Evolutionary conservation across 176 grass and related monocot species (phyloP).

Genomic region (Themeda triandra): DNA sequence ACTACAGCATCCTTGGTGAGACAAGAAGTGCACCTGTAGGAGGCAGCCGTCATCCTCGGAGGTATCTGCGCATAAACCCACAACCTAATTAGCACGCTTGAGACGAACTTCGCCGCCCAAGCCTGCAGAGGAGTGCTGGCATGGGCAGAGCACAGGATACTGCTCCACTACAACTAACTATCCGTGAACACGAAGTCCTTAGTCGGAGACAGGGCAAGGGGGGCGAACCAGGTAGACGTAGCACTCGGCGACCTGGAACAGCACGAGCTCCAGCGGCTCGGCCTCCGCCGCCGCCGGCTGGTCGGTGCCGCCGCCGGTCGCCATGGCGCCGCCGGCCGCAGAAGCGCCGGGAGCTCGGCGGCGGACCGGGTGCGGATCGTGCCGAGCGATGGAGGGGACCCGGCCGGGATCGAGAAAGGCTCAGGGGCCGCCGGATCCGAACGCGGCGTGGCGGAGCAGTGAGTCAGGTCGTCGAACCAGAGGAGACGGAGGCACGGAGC

Average conservation of each 20-base stretch:
- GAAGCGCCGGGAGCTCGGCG: background rate
- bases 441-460: background rate
- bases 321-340: constrained; percentile 38
- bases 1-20: background rate
- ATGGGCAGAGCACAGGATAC: background rate
- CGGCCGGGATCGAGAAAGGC: background rate
- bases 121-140: background rate
- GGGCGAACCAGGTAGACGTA: constrained; percentile 91
- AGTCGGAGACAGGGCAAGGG: background rate
- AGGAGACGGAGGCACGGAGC: background rate
- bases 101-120: background rate
- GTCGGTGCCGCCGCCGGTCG: constrained; percentile 27
- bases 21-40: constrained; percentile 62
- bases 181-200: background rate
- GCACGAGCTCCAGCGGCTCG: constrained; percentile 77
- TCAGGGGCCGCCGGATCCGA: constrained; percentile 8
- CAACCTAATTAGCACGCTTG: constrained; percentile 8
- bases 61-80: constrained; percentile 66
- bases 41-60: constrained; percentile 88
- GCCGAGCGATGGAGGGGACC: background rate
- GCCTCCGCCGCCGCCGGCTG: background rate
- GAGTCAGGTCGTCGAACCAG: background rate
- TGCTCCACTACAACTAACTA: background rate
- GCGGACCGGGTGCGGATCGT: background rate
- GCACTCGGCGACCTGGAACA: constrained; percentile 89